phyloP scores from a whole-genome alignment of 768 basidiomycete species.

The Psilocybe cubensis region DNA sequence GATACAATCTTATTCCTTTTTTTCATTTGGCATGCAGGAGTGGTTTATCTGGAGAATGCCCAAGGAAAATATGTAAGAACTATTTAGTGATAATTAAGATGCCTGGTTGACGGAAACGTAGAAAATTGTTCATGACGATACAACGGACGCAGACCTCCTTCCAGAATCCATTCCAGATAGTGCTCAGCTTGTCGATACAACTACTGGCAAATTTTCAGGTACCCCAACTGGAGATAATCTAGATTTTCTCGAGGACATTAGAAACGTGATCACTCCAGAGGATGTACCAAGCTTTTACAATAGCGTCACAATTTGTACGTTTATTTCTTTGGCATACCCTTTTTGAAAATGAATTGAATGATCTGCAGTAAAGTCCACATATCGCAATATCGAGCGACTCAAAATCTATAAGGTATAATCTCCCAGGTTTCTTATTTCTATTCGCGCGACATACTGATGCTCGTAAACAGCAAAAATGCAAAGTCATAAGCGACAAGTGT shows the following conservation, averaged over 20 bases:
- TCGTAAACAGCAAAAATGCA: conserved; percentile 39
- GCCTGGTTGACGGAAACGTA: no score
- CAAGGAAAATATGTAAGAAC: not conserved
- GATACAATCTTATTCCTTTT: not conserved
- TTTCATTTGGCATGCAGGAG: not conserved
- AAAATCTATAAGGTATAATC: conserved; percentile 39
- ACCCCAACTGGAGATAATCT: no score
- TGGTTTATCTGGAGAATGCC: not conserved
- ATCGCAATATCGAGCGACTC: conserved; percentile 34
- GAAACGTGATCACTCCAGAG: not conserved
- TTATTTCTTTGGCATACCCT: not conserved
- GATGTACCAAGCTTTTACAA: not conserved
- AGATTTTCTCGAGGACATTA: not conserved
- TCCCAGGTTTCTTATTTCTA: not conserved
- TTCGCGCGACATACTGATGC: not conserved
- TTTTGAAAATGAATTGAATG: not conserved
- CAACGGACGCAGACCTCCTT: no score
- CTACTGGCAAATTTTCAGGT: no score
- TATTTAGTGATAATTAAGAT: no score
- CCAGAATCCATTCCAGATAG: no score
- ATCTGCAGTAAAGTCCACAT: conserved; percentile 31
- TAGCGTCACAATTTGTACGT: not conserved
- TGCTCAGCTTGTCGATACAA: no score
- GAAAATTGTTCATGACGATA: no score
- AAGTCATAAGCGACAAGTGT: conserved; percentile 35